These are phyloP conservation scores for Mediolabrus comicus DNA, from an alignment of 108 stramenopile species.

Conservation along the genomic window DNA sequence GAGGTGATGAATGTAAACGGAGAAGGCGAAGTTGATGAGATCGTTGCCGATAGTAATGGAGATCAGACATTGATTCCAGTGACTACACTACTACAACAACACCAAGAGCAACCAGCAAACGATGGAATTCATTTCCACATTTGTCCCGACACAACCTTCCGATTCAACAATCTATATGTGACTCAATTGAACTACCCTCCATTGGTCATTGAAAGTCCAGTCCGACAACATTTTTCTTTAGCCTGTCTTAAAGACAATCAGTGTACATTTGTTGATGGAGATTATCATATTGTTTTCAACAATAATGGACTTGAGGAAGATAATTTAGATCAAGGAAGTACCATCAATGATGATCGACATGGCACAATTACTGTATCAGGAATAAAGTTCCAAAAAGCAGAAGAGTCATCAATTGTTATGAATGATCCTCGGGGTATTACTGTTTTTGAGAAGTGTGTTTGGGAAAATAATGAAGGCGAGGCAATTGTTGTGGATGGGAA, in stretches of 20 bases:
- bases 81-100: not conserved
- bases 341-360: not conserved
- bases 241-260: not conserved
- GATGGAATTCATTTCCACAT: not conserved
- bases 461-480: constrained; percentile 18
- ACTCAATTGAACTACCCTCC: not conserved
- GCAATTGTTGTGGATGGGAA: constrained; percentile 29
- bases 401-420: constrained; percentile 24
- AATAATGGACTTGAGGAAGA: not conserved
- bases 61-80: not conserved
- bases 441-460: constrained; percentile 23
- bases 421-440: constrained; percentile 40
- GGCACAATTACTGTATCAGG: constrained; percentile 14
- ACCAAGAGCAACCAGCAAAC: too few species aligned
- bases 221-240: not conserved
- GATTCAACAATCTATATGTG: not conserved
- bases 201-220: not conserved
- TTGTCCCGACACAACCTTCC: not conserved
- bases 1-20: not conserved
- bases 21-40: not conserved
- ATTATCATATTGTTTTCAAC: not conserved
- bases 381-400: constrained; percentile 21
- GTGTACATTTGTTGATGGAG: not conserved
- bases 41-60: not conserved
- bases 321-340: not conserved